Percentiles rank a stretch among this genome's conserved stretches.
These are phyloP conservation scores for Sclerotiophoma versabilis DNA, from an alignment of 2,329 filamentous ascomycete species.

Conservation along the genomic window DNA sequence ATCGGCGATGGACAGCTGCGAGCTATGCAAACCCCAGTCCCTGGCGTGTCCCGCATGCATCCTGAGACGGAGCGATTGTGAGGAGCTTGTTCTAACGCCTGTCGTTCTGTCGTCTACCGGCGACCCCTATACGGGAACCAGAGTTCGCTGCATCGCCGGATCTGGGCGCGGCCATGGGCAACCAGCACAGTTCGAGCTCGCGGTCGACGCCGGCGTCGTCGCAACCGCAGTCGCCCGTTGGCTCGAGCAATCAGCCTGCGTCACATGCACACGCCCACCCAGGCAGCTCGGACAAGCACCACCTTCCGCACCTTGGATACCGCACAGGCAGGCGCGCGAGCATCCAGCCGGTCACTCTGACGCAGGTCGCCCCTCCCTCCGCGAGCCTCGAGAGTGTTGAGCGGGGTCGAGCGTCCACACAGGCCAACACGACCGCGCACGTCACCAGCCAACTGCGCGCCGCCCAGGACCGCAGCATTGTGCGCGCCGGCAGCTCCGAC, in stretches of 20 bases:
- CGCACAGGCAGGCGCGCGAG: conserved; percentile 49
- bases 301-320: conserved; percentile 23
- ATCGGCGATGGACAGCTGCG: conserved; percentile 29
- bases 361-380: conserved; percentile 48
- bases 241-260: conserved; percentile 9
- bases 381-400: conserved; percentile 49
- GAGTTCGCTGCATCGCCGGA: conserved; percentile 10
- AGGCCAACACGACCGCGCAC: conserved; percentile 28
- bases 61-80: conserved; percentile 21
- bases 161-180: conserved; percentile 38
- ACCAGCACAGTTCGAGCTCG: conserved; percentile 41
- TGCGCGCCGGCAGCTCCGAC: conserved; percentile 18
- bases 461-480: conserved; percentile 36
- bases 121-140: neutral
- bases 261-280: conserved; percentile 19
- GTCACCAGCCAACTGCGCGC: conserved; percentile 41
- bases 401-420: conserved; percentile 42
- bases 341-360: conserved; percentile 51
- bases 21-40: conserved; percentile 25
- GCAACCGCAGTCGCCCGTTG: conserved; percentile 36
- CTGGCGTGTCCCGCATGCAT: conserved; percentile 32
- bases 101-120: neutral
- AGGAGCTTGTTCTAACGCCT: conserved; percentile 21
- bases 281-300: conserved; percentile 6
- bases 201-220: conserved; percentile 26